phyloP scores from a whole-genome alignment of 257 asterid genomes.

The Prunella vulgaris region DNA sequence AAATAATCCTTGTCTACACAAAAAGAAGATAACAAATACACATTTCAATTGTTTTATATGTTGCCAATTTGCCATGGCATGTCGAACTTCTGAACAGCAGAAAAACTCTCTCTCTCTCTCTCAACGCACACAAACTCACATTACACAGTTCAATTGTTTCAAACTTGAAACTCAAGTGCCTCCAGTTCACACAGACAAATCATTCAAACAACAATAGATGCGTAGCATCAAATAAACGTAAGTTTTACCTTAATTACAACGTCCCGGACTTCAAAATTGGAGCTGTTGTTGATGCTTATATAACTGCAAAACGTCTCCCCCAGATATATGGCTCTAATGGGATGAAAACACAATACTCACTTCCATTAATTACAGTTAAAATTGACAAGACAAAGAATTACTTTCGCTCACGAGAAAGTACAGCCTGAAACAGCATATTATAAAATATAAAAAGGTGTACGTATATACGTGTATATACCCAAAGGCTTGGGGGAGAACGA shows the following conservation, averaged over 20 bases:
- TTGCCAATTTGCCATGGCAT: not conserved
- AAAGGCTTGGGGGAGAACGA: constrained; percentile 88
- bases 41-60: not conserved
- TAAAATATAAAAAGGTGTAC: not conserved
- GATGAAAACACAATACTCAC: not conserved
- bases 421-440: constrained; percentile 2
- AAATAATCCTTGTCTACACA: not conserved
- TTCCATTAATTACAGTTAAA: constrained; percentile 9
- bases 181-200: constrained; percentile 1
- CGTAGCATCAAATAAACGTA: not conserved
- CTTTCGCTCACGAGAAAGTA: not conserved
- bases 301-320: constrained; percentile 99
- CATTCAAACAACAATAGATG: not conserved
- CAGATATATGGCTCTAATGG: constrained; percentile 83
- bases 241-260: constrained; percentile 71
- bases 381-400: not conserved
- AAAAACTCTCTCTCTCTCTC: not conserved
- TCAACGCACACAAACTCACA: not conserved
- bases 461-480: constrained; percentile 47
- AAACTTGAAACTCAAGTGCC: constrained; percentile 2
- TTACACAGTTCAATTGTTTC: not conserved
- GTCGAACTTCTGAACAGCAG: not conserved
- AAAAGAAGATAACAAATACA: not conserved
- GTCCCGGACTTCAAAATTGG: constrained; percentile 78
- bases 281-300: constrained; percentile 93